Evolutionary conservation across 2,329 filamentous ascomycete species (phyloP).

Genomic region (Thielaviopsis musarum): DNA sequence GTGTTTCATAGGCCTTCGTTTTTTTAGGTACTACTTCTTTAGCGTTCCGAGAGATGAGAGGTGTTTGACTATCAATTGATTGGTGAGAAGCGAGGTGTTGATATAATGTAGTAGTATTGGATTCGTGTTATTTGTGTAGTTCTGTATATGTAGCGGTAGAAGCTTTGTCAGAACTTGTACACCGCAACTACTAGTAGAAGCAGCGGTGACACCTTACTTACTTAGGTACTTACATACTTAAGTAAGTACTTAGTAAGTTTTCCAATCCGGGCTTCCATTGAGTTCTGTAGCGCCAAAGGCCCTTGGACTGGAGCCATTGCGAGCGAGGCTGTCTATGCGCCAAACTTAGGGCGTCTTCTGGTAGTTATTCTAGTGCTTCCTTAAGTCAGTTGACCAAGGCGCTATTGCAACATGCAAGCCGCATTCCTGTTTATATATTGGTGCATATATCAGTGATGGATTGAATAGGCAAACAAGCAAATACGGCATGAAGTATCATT

Average conservation of each 20-base stretch:
- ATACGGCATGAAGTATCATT: too few relatives aligned
- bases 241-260: too few relatives aligned
- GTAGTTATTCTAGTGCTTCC: too few relatives aligned
- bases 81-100: neutral
- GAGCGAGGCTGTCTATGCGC: too few relatives aligned
- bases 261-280: neutral
- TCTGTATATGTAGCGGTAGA: neutral
- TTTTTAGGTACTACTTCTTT: neutral
- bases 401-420: too few relatives aligned
- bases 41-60: neutral
- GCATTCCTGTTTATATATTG: too few relatives aligned
- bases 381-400: too few relatives aligned
- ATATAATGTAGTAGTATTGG: neutral
- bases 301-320: too few relatives aligned
- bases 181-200: neutral
- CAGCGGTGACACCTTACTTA: neutral
- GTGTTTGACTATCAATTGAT: neutral
- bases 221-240: too few relatives aligned
- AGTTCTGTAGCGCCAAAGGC: neutral
- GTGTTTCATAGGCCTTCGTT: neutral
- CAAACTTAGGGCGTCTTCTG: too few relatives aligned
- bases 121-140: neutral
- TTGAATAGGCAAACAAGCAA: too few relatives aligned
- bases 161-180: neutral
- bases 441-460: too few relatives aligned